Base-by-base conservation (phyloP, 2,329 filamentous ascomycete genomes). In the Elsinoe necatrix region DNA sequence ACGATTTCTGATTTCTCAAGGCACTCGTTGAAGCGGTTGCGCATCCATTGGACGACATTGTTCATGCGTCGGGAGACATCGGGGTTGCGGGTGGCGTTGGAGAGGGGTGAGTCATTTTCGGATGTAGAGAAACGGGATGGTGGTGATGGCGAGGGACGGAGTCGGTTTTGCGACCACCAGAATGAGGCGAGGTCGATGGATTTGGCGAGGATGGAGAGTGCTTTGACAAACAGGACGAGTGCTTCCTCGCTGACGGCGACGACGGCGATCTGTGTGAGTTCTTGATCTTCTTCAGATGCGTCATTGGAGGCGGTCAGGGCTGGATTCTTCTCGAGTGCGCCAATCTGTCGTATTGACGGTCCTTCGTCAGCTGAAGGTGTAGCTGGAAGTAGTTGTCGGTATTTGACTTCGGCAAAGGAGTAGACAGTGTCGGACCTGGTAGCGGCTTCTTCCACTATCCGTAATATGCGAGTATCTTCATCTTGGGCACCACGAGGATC, bases 381-480 rank as follows among this genome's bases (percentile, higher is more conserved):
- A 43, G 93, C 75, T 2, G 93, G 93, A 51, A 96, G 82, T n/a
- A 98, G 80, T 71, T 98, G 93, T 71, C 95, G 93, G 72, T 95
- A 96, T 72, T 98, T 98, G 67, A 98, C 92, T 72, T 98, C 92
- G 4, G 93, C 93, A 71, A 98, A 97, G 2, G 92, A 91, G 69
- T 91, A 98, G 2, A 98, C 91, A 45, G 96, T 93, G 69, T 98
- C 91, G 67, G 91, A 96, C 37, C 91, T 81, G 29, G 90, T 93
- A 1, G 93, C 93, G 61, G 89, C 86, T 64, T 97, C 91, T 69
- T 98, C 92, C 57, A 97, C 90, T 43, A 82, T 80, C 65, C 90
- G 86, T 1, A 92, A 83, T 39, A 87, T 84, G 61, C 81, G 82
- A 14, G 80, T 77, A 67, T 97, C 93, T 66, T 96, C 91, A 61